Base-by-base conservation (phyloP, 2,329 filamentous ascomycete genomes). In the Trichoderma sp. region DNA sequence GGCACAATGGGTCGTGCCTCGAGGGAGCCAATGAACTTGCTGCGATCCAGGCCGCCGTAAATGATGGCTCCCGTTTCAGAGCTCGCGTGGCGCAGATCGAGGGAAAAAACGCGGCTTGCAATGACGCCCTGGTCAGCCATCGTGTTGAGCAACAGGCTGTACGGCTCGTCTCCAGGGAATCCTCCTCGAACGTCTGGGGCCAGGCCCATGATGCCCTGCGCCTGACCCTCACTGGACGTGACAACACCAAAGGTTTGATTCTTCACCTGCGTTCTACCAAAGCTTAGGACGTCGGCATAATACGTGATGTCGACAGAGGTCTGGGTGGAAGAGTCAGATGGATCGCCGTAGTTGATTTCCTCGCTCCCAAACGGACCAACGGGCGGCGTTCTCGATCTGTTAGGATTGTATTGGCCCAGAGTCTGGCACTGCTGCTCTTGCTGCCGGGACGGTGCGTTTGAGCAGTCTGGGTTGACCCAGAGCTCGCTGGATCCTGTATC, bases 401-500 rank as follows among this genome's bases (percentile, higher is more conserved):
- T 67, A 5, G 82, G 81, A 51, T 85, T 77, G 72, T 85, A 87
- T 51, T 78, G 76, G 3, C 84, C 81, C 63, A 83, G 83, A 0
- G 71, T 49, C 0, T 70, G 14, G 73, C 84, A 87, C 56, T 81
- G 78, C 0, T 76, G 65, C 3, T 74, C 72, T 43, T 82, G 77
- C 1, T 73, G 72, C 7, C 76, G 70, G 6, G 77, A 76, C 6
- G 76, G 78, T 0, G 83, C 79, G 5, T 77, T 79, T 4, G 73
- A 64, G 73, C 85, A 87, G 64, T 81, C 77, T 1, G 85, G 84
- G 69, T 87, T 85, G 54, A 86, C 83, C 85, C 85, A 87, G 8
- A 87, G 80, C 74, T 86, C 84, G 70, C 82, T 83, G 5, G 85
- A 87, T 18, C 85, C 85, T 0, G 83, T 85, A 69, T 85, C 83